Conservation (phyloP, 2,329 filamentous ascomycete species). For the Ophiostoma novo-ulmi region DNA sequence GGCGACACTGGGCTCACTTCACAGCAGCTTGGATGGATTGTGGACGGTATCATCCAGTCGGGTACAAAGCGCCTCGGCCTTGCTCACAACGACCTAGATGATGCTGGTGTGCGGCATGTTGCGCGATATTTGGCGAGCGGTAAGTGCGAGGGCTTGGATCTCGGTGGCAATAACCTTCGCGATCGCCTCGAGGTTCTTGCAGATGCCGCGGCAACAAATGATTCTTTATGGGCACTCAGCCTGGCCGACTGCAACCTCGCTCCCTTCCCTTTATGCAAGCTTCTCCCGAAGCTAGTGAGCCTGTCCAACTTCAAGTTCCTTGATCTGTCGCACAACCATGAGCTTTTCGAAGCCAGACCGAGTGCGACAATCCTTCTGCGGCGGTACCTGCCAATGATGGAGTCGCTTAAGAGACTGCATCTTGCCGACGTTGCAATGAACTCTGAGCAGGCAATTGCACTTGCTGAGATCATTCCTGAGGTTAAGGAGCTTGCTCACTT, state of each 20-base stretch:
- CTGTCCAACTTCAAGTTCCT: constrained; percentile 77
- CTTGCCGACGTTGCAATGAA: constrained; percentile 78
- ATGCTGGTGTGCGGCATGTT: constrained; percentile 69
- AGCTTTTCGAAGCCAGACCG: constrained; percentile 68
- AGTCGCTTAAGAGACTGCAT: constrained; percentile 75
- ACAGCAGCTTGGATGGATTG: constrained; percentile 65
- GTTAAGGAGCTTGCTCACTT: constrained; percentile 76
- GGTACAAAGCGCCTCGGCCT: constrained; percentile 75
- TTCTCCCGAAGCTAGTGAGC: constrained; percentile 68
- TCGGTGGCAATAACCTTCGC: constrained; percentile 74
- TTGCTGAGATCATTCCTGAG: constrained; percentile 87
- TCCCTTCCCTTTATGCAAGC: constrained; percentile 63
- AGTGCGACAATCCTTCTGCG: constrained; percentile 69
- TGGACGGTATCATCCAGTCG: constrained; percentile 76
- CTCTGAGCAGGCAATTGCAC: constrained; percentile 80
- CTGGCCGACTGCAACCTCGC: constrained; percentile 79
- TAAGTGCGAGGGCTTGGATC: constrained; percentile 79
- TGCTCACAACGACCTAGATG: constrained; percentile 73
- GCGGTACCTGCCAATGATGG: constrained; percentile 73
- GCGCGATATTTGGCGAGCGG: constrained; percentile 69
- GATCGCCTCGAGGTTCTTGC: constrained; percentile 52
- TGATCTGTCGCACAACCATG: constrained; percentile 84
- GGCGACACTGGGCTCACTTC: constrained; percentile 70
- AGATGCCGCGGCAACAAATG: constrained; percentile 47
- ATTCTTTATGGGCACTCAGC: constrained; percentile 72